Evolutionary conservation across 1,284 basidiomycete genomes (phyloP).

Genomic region (Ceratobasidium theobromae): DNA sequence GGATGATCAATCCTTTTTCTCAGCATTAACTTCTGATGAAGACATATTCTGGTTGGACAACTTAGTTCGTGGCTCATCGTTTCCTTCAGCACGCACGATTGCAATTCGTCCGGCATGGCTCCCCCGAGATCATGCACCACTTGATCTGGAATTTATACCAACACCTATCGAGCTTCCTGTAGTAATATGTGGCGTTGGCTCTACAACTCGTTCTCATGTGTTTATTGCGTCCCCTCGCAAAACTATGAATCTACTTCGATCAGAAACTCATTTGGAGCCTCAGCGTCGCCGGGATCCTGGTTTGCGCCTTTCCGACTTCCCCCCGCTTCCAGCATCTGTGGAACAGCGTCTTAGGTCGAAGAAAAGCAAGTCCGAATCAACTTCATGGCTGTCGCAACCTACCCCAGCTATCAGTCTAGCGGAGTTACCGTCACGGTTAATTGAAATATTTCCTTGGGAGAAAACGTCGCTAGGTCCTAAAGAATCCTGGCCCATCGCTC

Average conservation of each 20-base stretch:
- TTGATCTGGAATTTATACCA: conserved; percentile 13
- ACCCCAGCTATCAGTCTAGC: not conserved
- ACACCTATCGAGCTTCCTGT: conserved; percentile 14
- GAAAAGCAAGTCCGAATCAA: not conserved
- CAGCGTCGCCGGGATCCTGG: not conserved
- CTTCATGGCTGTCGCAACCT: not conserved
- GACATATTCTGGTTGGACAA: conserved; percentile 5
- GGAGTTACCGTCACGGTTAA: not conserved
- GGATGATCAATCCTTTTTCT: not conserved
- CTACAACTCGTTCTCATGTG: not conserved
- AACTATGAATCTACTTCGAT: conserved; percentile 12
- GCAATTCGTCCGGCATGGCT: conserved; percentile 12
- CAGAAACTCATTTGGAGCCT: not conserved
- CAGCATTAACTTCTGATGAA: not conserved
- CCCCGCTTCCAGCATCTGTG: not conserved
- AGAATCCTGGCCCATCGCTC: conserved; percentile 24
- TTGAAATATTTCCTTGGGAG: conserved; percentile 32
- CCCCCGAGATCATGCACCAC: conserved; percentile 4
- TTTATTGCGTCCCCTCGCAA: conserved; percentile 14
- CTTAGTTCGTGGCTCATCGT: not conserved
- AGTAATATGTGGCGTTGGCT: conserved; percentile 8
- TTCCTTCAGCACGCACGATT: not conserved
- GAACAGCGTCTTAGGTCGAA: not conserved
- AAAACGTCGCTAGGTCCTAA: conserved; percentile 19
- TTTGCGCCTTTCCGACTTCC: conserved; percentile 1